Evolutionary conservation across 1,139 yeast species (phyloP).

Genomic region (Yamadazyma pseudoaaseri): DNA sequence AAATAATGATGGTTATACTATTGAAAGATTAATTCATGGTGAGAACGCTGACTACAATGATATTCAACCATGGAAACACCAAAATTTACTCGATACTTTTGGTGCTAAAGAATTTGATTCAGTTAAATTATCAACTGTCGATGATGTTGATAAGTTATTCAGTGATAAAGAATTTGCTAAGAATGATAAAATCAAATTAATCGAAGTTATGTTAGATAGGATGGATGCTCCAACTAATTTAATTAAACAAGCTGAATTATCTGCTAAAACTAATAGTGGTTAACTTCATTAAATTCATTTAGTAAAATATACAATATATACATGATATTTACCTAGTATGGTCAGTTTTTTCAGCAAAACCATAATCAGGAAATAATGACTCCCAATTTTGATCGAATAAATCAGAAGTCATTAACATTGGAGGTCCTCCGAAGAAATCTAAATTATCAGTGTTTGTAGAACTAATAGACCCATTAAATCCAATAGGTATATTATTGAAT

Average conservation of each 20-base stretch:
- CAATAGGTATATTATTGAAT: neutral
- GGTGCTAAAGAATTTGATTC: constrained; percentile 30
- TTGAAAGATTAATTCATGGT: constrained; percentile 41
- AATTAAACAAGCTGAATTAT: constrained; percentile 27
- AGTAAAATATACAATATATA: constrained; percentile 1
- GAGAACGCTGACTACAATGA: constrained; percentile 34
- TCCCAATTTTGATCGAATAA: constrained; percentile 53
- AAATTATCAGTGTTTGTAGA: constrained; percentile 21
- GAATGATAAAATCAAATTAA: constrained; percentile 31
- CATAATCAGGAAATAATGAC: constrained; percentile 44
- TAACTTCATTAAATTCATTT: neutral
- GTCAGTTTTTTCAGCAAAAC: constrained; percentile 13
- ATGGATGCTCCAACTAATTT: constrained; percentile 39
- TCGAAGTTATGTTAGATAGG: constrained; percentile 34
- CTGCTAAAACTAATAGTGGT: constrained; percentile 19
- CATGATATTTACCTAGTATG: constrained; percentile 1
- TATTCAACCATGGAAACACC: constrained; percentile 41
- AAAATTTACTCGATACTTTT: constrained; percentile 27
- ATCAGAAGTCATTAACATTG: constrained; percentile 52
- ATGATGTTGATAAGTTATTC: constrained; percentile 27
- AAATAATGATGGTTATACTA: constrained; percentile 41
- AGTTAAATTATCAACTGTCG: constrained; percentile 23
- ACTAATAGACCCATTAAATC: constrained; percentile 1
- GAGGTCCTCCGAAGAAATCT: constrained; percentile 53
- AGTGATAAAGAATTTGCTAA: constrained; percentile 25